A percentile compares a stretch with the other conserved stretches of the same genome.
Conservation (phyloP, 305 asterid genomes). For the Fraxinus angustifolia region DNA sequence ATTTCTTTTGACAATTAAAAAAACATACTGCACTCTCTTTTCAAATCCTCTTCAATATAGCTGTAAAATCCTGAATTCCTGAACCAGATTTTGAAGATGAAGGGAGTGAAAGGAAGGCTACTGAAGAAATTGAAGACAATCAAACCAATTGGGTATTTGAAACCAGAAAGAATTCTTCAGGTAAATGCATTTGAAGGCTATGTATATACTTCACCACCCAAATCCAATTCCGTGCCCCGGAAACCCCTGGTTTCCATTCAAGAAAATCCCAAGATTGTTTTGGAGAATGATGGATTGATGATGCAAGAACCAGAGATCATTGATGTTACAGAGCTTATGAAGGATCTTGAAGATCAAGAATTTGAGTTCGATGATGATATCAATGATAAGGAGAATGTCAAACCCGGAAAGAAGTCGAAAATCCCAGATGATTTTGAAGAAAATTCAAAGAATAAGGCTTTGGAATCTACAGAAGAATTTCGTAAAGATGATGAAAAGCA, state of each 20-base stretch:
- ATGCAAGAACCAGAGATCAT: constrained; percentile 54
- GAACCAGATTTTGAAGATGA: constrained; percentile 35
- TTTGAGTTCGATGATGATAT: constrained; percentile 27
- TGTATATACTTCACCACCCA: constrained; percentile 34
- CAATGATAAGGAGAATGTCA: constrained; percentile 59
- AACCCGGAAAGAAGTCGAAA: constrained; percentile 24
- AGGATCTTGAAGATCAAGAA: constrained; percentile 60
- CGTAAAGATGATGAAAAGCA: constrained; percentile 1
- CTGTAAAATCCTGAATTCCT: constrained; percentile 12
- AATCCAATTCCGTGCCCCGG: constrained; percentile 27
- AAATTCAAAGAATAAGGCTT: constrained; percentile 25
- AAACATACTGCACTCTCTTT: not conserved
- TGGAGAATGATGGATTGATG: constrained; percentile 16
- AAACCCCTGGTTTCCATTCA: constrained; percentile 31
- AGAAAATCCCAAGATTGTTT: constrained; percentile 32
- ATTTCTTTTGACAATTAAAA: not conserved
- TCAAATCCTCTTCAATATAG: constrained; percentile 1
- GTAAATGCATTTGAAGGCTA: constrained; percentile 57
- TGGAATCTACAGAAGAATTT: constrained; percentile 12
- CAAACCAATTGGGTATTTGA: constrained; percentile 68
- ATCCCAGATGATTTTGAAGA: constrained; percentile 2
- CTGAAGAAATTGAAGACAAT: constrained; percentile 73
- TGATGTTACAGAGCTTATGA: constrained; percentile 64
- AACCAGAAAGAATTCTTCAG: constrained; percentile 66
- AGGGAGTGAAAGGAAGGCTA: constrained; percentile 72